Evolutionary conservation across 2,329 filamentous ascomycete species (phyloP).

Genomic region (Pseudopyricularia javanii): DNA sequence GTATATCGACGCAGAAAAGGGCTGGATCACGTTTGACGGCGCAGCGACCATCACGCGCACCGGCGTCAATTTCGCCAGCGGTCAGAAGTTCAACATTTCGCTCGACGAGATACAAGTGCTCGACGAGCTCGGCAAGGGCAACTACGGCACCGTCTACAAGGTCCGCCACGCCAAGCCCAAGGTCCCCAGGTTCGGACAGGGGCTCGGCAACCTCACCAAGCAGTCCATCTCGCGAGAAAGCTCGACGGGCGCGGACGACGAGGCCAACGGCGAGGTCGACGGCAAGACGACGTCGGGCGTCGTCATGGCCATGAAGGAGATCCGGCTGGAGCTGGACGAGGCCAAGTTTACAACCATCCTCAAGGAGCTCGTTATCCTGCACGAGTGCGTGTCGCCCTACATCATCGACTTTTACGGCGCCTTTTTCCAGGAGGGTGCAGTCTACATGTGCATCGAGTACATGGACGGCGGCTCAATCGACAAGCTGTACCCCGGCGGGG

Average conservation of each 20-base stretch:
- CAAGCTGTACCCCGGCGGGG: slow-evolving; percentile 82
- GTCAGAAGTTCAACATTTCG: slow-evolving; percentile 84
- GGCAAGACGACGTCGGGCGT: slow-evolving; percentile 44
- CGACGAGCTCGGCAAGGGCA: slow-evolving; percentile 91
- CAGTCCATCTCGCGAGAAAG: slow-evolving; percentile 20
- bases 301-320: slow-evolving; percentile 99
- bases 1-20: slow-evolving; percentile 83
- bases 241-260: slow-evolving; percentile 1
- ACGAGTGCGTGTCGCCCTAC: slow-evolving; percentile 87
- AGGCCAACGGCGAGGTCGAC: background rate
- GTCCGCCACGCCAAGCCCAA: slow-evolving; percentile 68
- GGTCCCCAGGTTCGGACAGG: slow-evolving; percentile 45
- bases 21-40: slow-evolving; percentile 83
- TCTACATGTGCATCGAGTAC: slow-evolving; percentile 98
- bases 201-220: slow-evolving; percentile 35
- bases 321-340: slow-evolving; percentile 88
- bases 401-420: slow-evolving; percentile 99
- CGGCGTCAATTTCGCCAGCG: slow-evolving; percentile 85
- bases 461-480: slow-evolving; percentile 99
- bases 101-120: slow-evolving; percentile 89
- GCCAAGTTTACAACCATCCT: slow-evolving; percentile 94
- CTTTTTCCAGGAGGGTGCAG: slow-evolving; percentile 96
- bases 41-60: slow-evolving; percentile 81
- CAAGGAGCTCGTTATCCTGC: slow-evolving; percentile 92
- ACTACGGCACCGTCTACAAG: slow-evolving; percentile 97